Conservation (phyloP, 805 yeast species). For the Yamadazyma scolyti region DNA sequence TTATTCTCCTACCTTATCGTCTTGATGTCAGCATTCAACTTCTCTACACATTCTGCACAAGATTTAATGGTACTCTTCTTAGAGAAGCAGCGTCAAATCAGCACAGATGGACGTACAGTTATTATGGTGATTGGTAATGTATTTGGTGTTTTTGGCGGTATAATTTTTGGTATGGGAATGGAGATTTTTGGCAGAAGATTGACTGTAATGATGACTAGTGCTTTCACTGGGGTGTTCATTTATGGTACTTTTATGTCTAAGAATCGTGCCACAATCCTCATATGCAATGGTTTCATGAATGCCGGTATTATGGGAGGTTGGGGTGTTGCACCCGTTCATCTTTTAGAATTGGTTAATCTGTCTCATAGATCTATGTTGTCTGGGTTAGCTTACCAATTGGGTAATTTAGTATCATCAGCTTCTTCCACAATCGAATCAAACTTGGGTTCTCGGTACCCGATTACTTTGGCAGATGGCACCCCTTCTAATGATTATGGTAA, state of each 20-base stretch:
- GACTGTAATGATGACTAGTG: conserved; percentile 46
- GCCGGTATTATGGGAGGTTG: conserved; percentile 66
- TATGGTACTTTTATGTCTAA: conserved; percentile 56
- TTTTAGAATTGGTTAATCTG: conserved; percentile 55
- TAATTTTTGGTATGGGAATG: conserved; percentile 55
- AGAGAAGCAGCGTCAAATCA: conserved; percentile 46
- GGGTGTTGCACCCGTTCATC: conserved; percentile 65
- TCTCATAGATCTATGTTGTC: conserved; percentile 56
- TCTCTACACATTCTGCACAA: conserved; percentile 72
- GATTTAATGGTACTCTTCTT: conserved; percentile 68
- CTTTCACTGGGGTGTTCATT: conserved; percentile 55
- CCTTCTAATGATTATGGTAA: conserved; percentile 55
- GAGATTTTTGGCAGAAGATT: conserved; percentile 61
- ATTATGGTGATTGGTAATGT: conserved; percentile 61
- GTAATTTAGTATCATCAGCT: conserved; percentile 70
- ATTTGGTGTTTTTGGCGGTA: conserved; percentile 68
- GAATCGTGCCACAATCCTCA: conserved; percentile 48
- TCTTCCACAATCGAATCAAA: conserved; percentile 66
- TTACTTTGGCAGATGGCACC: conserved; percentile 19
- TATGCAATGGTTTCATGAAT: conserved; percentile 49
- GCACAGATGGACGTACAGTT: conserved; percentile 49
- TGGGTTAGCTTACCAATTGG: conserved; percentile 66
- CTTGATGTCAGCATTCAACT: conserved; percentile 66
- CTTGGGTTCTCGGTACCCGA: conserved; percentile 59
- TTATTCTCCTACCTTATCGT: conserved; percentile 27